Percentiles rank a stretch among this genome's conserved stretches.
These are phyloP conservation scores for Mucor mucedo DNA, from an alignment of 371 early-diverging fungal species.

Conservation along the genomic window DNA sequence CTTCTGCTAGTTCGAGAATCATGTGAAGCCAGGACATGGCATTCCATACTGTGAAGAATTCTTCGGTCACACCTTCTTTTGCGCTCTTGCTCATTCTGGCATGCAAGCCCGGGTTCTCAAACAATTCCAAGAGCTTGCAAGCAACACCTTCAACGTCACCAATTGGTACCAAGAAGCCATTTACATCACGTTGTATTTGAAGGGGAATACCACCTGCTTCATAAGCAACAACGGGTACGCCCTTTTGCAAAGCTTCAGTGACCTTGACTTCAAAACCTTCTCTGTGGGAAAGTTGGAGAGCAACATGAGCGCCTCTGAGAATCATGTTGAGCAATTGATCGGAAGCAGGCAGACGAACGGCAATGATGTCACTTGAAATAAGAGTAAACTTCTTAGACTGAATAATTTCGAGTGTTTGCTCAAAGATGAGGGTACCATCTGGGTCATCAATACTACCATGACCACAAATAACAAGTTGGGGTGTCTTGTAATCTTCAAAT, in stretches of 20 bases:
- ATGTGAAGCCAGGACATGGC: constrained; percentile 70
- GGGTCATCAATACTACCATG: constrained; percentile 92
- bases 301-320: constrained; percentile 69
- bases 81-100: constrained; percentile 52
- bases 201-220: constrained; percentile 83
- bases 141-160: constrained; percentile 69
- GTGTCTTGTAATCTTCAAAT: constrained; percentile 47
- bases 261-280: constrained; percentile 94
- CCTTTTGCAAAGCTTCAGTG: constrained; percentile 83
- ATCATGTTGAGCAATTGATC: constrained; percentile 84
- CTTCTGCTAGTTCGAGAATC: constrained; percentile 57
- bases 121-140: constrained; percentile 56
- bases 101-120: constrained; percentile 52
- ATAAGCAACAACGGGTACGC: constrained; percentile 71
- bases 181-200: constrained; percentile 69
- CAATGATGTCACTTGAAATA: constrained; percentile 65
- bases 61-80: constrained; percentile 57
- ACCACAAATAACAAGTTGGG: constrained; percentile 83
- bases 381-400: constrained; percentile 47
- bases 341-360: constrained; percentile 72
- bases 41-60: constrained; percentile 75
- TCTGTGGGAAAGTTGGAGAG: constrained; percentile 80
- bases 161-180: constrained; percentile 72
- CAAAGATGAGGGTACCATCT: constrained; percentile 76
- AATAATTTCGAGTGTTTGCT: constrained; percentile 59